Evolutionary conservation across 164 flowering plant genomes (phyloP).

Genomic region (Warburgia ugandensis): DNA sequence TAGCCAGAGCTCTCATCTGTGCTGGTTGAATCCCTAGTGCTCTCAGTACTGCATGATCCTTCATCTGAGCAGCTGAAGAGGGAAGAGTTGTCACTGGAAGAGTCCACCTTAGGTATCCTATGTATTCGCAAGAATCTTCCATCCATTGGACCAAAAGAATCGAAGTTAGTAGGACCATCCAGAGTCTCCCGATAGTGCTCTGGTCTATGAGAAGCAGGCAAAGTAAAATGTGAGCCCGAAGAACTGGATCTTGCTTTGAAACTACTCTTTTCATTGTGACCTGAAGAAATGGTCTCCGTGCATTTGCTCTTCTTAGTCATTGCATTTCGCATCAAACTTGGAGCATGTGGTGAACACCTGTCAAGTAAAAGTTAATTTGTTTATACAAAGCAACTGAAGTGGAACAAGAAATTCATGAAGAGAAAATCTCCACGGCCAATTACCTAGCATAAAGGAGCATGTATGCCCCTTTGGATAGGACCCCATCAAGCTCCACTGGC

Average conservation of each 20-base stretch:
- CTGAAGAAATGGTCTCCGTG: slow-evolving; percentile 13
- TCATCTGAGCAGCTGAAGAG: slow-evolving; percentile 79
- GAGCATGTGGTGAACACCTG: slow-evolving; percentile 80
- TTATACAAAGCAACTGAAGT: neutral
- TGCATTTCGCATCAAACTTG: slow-evolving; percentile 41
- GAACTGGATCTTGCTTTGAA: slow-evolving; percentile 9
- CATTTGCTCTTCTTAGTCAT: slow-evolving; percentile 14
- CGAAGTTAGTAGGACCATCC: neutral
- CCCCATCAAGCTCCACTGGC: slow-evolving; percentile 61
- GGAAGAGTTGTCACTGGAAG: slow-evolving; percentile 72
- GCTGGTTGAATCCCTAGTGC: slow-evolving; percentile 65
- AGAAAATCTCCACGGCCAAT: neutral
- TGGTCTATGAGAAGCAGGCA: slow-evolving; percentile 8
- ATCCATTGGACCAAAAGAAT: slow-evolving; percentile 15
- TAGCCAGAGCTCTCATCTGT: slow-evolving; percentile 64
- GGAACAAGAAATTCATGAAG: neutral
- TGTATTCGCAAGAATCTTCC: slow-evolving; percentile 22
- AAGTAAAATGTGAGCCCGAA: neutral
- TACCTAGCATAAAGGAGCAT: slow-evolving; percentile 92
- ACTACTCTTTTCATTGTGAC: slow-evolving; percentile 15
- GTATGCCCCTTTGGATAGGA: slow-evolving; percentile 69
- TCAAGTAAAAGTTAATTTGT: neutral
- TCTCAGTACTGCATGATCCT: slow-evolving; percentile 73
- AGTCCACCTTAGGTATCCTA: slow-evolving; percentile 40
- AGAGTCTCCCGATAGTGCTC: slow-evolving; percentile 11